Evolutionary conservation across 2,329 filamentous ascomycete species (phyloP), one percentile per base, ranked within the genome.

Genomic region (Thermothelomyces thermophilus): DNA sequence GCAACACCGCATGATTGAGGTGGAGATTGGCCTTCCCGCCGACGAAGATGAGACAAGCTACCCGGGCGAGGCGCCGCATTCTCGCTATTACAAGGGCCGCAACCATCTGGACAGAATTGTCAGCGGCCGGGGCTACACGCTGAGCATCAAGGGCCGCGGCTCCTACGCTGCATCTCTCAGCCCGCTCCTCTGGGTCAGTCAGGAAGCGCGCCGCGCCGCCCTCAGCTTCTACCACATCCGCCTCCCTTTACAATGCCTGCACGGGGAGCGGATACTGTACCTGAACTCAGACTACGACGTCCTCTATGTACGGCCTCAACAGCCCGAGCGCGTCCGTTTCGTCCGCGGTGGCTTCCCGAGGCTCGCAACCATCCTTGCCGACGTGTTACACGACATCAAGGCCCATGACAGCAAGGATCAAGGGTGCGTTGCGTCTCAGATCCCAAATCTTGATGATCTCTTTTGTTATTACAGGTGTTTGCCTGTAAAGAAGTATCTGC

Each of bases 321-420:
- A 8, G 13, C 6, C 17, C 22, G 14, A 26, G 26, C 5, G n/a
- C 13, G n/a, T 10, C 4, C 3, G 3, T 24, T 6, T 28, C 10
- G 37, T 11, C 22, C 3, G 2, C 16, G 8, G 34, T 20, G n/a
- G n/a, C 11, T 8, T 7, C 6, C 5, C 7, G 3, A 7, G 34
- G 24, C 24, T 5, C 24, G 24, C 24, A 16, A 36, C 34, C 17
- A 11, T 43, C 4, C 30, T 55, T 1, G 48, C 33, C 2, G 53
- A 53, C 53, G 50, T 56, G 19, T 24, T 53, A 5, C 46, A 50
- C 40, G 54, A 56, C 19, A 16, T 48, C 7, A 54, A 41, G 40
- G 51, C 54, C n/a, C 52, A 51, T 31, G 54, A 56, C 35, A 40
- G 20, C 30, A 56, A 54, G 30, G 33, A 46, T 24, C 22, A 48